Conservation (phyloP, 2,329 filamentous ascomycete species). For the Penicillium sp. region DNA sequence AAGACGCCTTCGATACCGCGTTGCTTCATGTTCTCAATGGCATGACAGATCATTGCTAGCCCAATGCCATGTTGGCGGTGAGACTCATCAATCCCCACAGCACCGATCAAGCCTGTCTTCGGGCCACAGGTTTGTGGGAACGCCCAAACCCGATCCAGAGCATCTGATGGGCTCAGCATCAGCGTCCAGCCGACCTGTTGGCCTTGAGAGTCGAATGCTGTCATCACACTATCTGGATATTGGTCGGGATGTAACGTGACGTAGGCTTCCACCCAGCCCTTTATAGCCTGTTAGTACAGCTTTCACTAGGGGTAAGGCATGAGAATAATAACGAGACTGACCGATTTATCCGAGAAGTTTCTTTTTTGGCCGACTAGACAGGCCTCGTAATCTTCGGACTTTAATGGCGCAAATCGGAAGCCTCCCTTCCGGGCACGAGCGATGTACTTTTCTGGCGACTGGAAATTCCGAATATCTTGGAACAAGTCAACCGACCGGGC, state of each 20-base stretch:
- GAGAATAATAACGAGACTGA: slow-evolving; percentile 17
- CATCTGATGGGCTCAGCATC: slow-evolving; percentile 39
- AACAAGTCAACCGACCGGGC: slow-evolving; percentile 42
- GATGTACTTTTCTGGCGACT: slow-evolving; percentile 37
- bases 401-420: slow-evolving; percentile 40
- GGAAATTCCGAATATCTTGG: slow-evolving; percentile 38
- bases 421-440: slow-evolving; percentile 35
- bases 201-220: slow-evolving; percentile 39
- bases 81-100: slow-evolving; percentile 44
- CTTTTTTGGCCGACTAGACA: slow-evolving; percentile 41
- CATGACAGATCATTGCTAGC: slow-evolving; percentile 44
- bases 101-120: slow-evolving; percentile 47
- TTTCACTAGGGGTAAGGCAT: neutral
- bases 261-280: slow-evolving; percentile 47
- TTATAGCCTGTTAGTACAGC: slow-evolving; percentile 1
- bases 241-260: slow-evolving; percentile 34
- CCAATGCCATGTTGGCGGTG: slow-evolving; percentile 43
- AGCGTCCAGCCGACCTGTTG: slow-evolving; percentile 48
- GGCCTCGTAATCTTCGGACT: slow-evolving; percentile 38
- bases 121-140: slow-evolving; percentile 42
- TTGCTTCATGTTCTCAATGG: slow-evolving; percentile 45
- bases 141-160: slow-evolving; percentile 39
- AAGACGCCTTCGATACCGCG: slow-evolving; percentile 45
- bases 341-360: slow-evolving; percentile 41
- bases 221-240: slow-evolving; percentile 45